Evolutionary conservation across 139 green algal species (phyloP).

Genomic region (Haematococcus lacustris): DNA sequence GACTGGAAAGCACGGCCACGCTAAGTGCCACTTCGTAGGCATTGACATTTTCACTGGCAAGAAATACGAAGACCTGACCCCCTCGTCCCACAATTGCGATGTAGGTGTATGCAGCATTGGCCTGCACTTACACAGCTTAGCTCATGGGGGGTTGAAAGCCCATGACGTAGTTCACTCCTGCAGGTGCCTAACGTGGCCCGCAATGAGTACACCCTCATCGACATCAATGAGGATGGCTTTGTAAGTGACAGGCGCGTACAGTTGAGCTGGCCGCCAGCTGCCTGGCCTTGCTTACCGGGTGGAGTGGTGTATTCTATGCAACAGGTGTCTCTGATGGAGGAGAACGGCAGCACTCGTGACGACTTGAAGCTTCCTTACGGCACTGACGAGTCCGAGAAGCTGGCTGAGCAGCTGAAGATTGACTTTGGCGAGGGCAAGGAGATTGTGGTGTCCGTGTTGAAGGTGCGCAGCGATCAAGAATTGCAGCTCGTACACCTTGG

Average conservation of each 20-base stretch:
- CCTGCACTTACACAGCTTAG: too few species aligned
- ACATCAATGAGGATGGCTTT: constrained; percentile 95
- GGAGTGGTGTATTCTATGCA: too few species aligned
- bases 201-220: constrained; percentile 90
- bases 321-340: constrained; percentile 89
- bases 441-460: constrained; percentile 87
- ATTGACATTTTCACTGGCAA: constrained; percentile 98
- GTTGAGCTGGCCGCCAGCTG: too few species aligned
- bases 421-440: constrained; percentile 87
- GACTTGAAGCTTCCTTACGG: constrained; percentile 90
- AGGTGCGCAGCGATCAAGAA: constrained; percentile 34
- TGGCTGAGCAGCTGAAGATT: constrained; percentile 73
- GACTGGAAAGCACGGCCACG: constrained; percentile 99
- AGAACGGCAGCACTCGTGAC: constrained; percentile 87
- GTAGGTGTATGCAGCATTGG: too few species aligned
- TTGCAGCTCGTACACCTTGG: too few species aligned
- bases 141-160: too few species aligned
- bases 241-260: constrained; percentile 64
- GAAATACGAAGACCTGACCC: constrained; percentile 97
- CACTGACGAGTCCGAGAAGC: constrained; percentile 83
- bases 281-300: too few species aligned
- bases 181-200: constrained; percentile 86
- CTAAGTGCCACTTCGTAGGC: constrained; percentile 97
- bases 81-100: constrained; percentile 96
- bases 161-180: too few species aligned